These are phyloP conservation scores for Byssochlamys sp. DNA, from an alignment of 2,329 filamentous ascomycete species.

Conservation along the genomic window DNA sequence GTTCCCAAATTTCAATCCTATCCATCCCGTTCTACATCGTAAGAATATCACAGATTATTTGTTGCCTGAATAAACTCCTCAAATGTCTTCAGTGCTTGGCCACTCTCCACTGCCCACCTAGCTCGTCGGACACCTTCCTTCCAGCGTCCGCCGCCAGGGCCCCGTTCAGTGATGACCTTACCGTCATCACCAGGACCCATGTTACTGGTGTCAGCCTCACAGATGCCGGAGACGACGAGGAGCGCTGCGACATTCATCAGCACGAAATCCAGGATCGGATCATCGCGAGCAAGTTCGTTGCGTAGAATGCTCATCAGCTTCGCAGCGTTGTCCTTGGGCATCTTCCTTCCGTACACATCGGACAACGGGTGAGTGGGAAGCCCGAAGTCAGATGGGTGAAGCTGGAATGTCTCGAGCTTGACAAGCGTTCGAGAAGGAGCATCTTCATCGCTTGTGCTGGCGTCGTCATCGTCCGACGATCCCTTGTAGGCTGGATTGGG, in stretches of 20 bases:
- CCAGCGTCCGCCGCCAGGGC: constrained; percentile 80
- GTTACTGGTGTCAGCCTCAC: constrained; percentile 68
- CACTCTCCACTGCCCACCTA: constrained; percentile 77
- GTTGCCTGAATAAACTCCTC: constrained; percentile 73
- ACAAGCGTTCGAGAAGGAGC: constrained; percentile 35
- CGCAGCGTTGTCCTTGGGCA: constrained; percentile 74
- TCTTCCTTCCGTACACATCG: constrained; percentile 73
- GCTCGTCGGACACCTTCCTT: constrained; percentile 87
- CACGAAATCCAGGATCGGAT: constrained; percentile 86
- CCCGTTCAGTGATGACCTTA: constrained; percentile 67
- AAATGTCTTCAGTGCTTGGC: constrained; percentile 76
- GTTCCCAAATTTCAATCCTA: not conserved
- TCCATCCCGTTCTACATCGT: constrained; percentile 12
- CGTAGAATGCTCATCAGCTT: constrained; percentile 70
- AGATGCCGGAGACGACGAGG: constrained; percentile 74
- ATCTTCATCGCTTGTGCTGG: constrained; percentile 30
- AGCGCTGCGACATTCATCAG: constrained; percentile 86
- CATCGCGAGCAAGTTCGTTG: constrained; percentile 61
- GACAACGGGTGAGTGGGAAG: constrained; percentile 62
- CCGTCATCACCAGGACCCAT: constrained; percentile 76
- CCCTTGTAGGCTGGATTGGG: constrained; percentile 36
- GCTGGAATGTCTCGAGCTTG: constrained; percentile 64
- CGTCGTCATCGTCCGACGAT: constrained; percentile 33
- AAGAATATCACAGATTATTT: constrained; percentile 40
- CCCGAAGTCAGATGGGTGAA: constrained; percentile 81